Evolutionary conservation across 441 rosid species (phyloP), one percentile per base, ranked within the genome.

Genomic region (Viola pubescens): DNA sequence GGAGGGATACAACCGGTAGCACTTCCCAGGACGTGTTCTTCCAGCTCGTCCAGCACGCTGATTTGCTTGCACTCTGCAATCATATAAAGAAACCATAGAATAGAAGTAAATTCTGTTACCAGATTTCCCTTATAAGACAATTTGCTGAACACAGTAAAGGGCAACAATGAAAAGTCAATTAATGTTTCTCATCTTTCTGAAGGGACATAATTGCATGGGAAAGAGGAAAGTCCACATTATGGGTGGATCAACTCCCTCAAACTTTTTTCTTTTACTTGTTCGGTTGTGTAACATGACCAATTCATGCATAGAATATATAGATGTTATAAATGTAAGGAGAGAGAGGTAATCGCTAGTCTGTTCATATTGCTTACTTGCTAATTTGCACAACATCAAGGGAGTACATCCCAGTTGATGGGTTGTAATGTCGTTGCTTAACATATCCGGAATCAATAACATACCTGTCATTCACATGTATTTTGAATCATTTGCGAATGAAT

Each of bases 21-120:
- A 94, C 81, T 90, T 90, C 59, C 99, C 99, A 59, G 97, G 91
- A 60, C 90, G 81, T 38, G 99, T 90, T 82, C 99, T 85, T 55
- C 99, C 99, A 56, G 99, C 99, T 74, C 99, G 82, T 70, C 99
- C 99, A 26, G 90, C 90, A 52, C 95, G 92, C 73, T 94, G 99
- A 76, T 88, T 89, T 66, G 99, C 99, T 79, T 94, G 97, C 50
- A 94, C 96, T 79, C 97, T 94, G 72, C 68, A 78, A 70, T 56
- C 56, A 52, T 48, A 73, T 38, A 65, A 59, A n/a, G 41, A 8
- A 26, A 26, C 34, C 34, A 26, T 1, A 26, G 34, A 2, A 26
- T 26, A 26, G 34, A 26, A 26, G 34, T 26, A 26, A 26, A 26
- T 26, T 26, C 34, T 26, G 34, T 48, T 11, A 13, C 52, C 52